A percentile compares a stretch with the other conserved stretches of the same genome.
Conservation (phyloP, 1,139 yeast species). For the Hyphopichia buzzinii region DNA sequence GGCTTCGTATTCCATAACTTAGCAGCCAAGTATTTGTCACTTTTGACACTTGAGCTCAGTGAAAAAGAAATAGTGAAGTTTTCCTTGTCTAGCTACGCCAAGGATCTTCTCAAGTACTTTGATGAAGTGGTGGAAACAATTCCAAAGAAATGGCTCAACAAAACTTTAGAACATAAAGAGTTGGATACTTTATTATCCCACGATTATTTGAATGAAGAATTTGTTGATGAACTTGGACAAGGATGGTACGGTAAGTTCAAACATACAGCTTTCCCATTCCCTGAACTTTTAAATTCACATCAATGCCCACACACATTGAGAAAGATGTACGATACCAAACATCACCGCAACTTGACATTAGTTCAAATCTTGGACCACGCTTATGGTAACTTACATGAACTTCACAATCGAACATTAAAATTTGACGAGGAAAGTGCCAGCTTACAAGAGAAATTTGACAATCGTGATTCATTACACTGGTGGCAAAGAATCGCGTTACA, state of each 20-base stretch:
- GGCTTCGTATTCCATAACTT: slow-evolving; percentile 53
- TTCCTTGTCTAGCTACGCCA: slow-evolving; percentile 34
- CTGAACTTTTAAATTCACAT: slow-evolving; percentile 18
- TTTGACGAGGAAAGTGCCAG: slow-evolving; percentile 38
- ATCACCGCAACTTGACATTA: slow-evolving; percentile 24
- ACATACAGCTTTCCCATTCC: slow-evolving; percentile 17
- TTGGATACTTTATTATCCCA: slow-evolving; percentile 16
- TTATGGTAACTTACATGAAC: slow-evolving; percentile 21
- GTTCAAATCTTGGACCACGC: slow-evolving; percentile 27
- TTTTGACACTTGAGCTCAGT: slow-evolving; percentile 49
- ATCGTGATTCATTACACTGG: slow-evolving; percentile 29
- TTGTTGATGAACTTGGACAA: slow-evolving; percentile 19
- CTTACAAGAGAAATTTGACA: slow-evolving; percentile 36
- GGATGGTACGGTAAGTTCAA: slow-evolving; percentile 18
- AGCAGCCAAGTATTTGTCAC: slow-evolving; percentile 58
- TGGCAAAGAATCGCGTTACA: slow-evolving; percentile 44
- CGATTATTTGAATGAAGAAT: slow-evolving; percentile 19
- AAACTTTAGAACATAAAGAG: slow-evolving; percentile 13
- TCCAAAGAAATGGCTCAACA: slow-evolving; percentile 33
- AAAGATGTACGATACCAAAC: slow-evolving; percentile 8
- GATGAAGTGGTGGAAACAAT: slow-evolving; percentile 24
- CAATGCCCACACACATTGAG: slow-evolving; percentile 18
- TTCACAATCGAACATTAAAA: slow-evolving; percentile 22
- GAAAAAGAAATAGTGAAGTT: slow-evolving; percentile 54
- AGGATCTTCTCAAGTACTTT: slow-evolving; percentile 29